Percentiles rank a stretch among this genome's conserved stretches.
phyloP scores from a whole-genome alignment of 371 early-diverging fungal genomes.

The Coemansia sp. region DNA sequence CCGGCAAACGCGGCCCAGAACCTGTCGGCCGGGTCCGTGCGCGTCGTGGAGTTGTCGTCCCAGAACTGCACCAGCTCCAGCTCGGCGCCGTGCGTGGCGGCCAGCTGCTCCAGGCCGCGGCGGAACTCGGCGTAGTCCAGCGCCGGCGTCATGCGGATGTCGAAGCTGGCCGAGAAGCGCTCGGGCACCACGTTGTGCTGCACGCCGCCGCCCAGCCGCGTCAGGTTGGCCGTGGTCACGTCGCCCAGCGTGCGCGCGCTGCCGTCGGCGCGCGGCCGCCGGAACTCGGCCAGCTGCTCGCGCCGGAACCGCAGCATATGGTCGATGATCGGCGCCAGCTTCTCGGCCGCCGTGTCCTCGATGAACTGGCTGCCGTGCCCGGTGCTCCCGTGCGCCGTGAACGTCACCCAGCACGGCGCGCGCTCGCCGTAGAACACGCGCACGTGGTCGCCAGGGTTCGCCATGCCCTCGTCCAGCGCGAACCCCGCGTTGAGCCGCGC shows the following conservation, averaged over 20 bases:
- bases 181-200: conserved; percentile 74
- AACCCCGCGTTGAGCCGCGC: conserved; percentile 69
- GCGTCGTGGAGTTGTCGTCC: conserved; percentile 53
- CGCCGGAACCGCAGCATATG: conserved; percentile 63
- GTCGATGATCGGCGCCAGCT: conserved; percentile 60
- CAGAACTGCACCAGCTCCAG: conserved; percentile 62
- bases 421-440: conserved; percentile 80
- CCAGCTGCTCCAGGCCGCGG: conserved; percentile 56
- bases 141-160: conserved; percentile 69
- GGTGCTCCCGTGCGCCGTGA: conserved; percentile 59
- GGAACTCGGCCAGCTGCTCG: conserved; percentile 51
- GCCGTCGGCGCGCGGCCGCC: conserved; percentile 30
- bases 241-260: conserved; percentile 62
- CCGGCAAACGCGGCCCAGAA: conserved; percentile 64
- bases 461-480: conserved; percentile 78
- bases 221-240: conserved; percentile 75
- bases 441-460: conserved; percentile 59
- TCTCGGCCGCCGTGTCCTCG: conserved; percentile 63
- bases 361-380: conserved; percentile 82
- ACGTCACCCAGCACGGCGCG: conserved; percentile 69
- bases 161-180: conserved; percentile 61
- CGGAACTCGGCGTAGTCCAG: conserved; percentile 61
- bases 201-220: conserved; percentile 60
- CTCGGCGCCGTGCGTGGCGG: conserved; percentile 53
- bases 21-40: conserved; percentile 56